A percentile compares a stretch with the other conserved stretches of the same genome.
These are phyloP conservation scores for Ephemerocybe angulata DNA, from an alignment of 768 basidiomycete species.

Conservation along the genomic window DNA sequence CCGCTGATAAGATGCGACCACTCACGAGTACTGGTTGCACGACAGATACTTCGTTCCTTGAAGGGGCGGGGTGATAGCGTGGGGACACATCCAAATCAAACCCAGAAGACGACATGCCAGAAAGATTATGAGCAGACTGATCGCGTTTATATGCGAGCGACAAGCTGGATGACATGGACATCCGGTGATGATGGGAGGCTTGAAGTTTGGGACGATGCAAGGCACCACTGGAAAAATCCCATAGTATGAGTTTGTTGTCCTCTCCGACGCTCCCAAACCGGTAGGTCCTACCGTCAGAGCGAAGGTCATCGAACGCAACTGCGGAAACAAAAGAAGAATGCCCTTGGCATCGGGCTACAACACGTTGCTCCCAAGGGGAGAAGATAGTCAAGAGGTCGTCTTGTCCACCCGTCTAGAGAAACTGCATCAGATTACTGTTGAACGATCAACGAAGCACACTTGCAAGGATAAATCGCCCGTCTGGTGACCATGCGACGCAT, in stretches of 20 bases:
- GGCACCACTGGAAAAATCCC: conserved; percentile 91
- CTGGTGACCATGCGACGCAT: conserved; percentile 92
- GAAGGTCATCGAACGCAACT: conserved; percentile 85
- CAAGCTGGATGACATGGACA: conserved; percentile 74
- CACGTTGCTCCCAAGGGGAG: conserved; percentile 90
- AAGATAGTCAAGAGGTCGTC: conserved; percentile 95
- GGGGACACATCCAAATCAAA: conserved; percentile 40
- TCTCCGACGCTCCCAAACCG: conserved; percentile 96
- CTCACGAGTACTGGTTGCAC: conserved; percentile 87
- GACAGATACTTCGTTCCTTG: conserved; percentile 83
- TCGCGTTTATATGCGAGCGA: conserved; percentile 71
- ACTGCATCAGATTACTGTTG: conserved; percentile 3
- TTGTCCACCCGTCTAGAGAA: conserved; percentile 83
- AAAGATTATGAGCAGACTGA: conserved; percentile 55
- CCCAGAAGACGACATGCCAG: conserved; percentile 34
- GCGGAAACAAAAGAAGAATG: conserved; percentile 92
- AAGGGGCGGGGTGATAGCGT: conserved; percentile 84
- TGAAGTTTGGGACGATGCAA: conserved; percentile 85
- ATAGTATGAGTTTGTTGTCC: conserved; percentile 91
- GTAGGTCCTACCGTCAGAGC: conserved; percentile 87
- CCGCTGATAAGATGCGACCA: conserved; percentile 10
- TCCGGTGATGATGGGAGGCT: conserved; percentile 63
- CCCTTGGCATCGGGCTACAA: conserved; percentile 94
- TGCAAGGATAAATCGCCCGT: conserved; percentile 89
- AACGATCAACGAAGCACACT: conserved; percentile 9